Base-by-base conservation (phyloP, 2,329 filamentous ascomycete genomes). In the Macrophomina pseudophaseolina region DNA sequence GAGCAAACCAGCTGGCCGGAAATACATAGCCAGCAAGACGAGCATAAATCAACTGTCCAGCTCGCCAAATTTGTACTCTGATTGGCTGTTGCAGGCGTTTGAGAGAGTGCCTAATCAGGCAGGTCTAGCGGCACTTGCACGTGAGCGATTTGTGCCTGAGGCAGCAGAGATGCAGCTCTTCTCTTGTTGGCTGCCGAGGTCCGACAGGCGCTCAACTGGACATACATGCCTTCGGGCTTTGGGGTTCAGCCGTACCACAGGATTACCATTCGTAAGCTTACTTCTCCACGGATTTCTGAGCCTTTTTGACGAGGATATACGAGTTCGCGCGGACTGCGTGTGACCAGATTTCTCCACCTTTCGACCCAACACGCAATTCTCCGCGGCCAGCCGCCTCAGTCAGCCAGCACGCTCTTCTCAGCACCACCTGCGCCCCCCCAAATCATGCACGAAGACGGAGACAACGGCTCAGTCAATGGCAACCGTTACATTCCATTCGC, bases 401-500 rank as follows among this genome's bases (percentile, higher is more conserved):
- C 35, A 49, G 44, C 32, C 42, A 62, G 58, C 44, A 12, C 30
- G 44, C 32, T 62, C 58, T 62, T 51, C 42, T 62, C 63, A 56
- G 51, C 63, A n/a, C n/a, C n/a, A n/a, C n/a, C n/a, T n/a, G n/a
- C n/a, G n/a, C n/a, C n/a, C n/a, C n/a, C n/a, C n/a, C n/a, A n/a
- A n/a, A n/a, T 38, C 40, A 65, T 65, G 51, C 63, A 65, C 30
- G 63, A 53, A 46, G 35, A 49, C 53, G 33, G 5, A 30, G 38
- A 48, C 60, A 32, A 54, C 51, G 30, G 30, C 53, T 48, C 64
- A 40, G 32, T 58, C 52, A 58, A 66, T 23, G 64, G 64, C 53
- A 66, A 66, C 52, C 64, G 52, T 33, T 66, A 66, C 35, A 73
- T 78, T 2, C 75, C 79, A 1, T 81, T 82, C 66, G 74, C 75